Base-by-base conservation (phyloP, 805 yeast species). In the Saccharomycopsis fibuligera region DNA sequence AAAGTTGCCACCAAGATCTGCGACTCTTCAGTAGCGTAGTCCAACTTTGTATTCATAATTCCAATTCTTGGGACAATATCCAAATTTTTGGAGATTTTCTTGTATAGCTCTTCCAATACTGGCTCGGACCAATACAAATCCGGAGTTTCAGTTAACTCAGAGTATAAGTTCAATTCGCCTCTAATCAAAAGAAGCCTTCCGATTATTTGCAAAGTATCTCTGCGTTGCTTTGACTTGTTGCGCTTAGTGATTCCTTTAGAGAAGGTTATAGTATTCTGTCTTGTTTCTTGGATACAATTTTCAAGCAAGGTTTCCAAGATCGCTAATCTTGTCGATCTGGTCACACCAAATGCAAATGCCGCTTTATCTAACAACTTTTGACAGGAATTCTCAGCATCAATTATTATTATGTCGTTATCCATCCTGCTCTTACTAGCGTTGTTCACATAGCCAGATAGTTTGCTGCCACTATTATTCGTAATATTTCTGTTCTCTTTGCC, bases 121-220 rank as follows among this genome's bases (percentile, higher is more conserved):
- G 96, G 95, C 60, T 89, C 96, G 41, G 87, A 76, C 97, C 97
- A 90, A 64, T 89, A 90, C 38, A 88, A 66, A 62, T 90, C 97
- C 0, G 97, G 97, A 0, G 95, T 87, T 19, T 52, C 55, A 27
- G 87, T 86, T 50, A 90, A 72, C 59, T 89, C 96, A 8, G 91
- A 84, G 63, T 90, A 88, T 27, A 90, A 67, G 57, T 90, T 90
- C 56, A 90, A 71, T 56, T 83, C 83, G 1, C 96, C 96, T 51
- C 97, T 69, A 10, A 90, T 68, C 38, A 86, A 67, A 55, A 90
- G 76, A 21, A 90, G 68, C 47, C 81, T 70, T 0, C 96, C 96
- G 0, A 93, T 86, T 3, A 81, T 69, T 56, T 70, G 71, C 44
- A 88, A 64, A 3, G 84, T 79, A 35, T 86, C 88, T 33, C 63